These are phyloP conservation scores for Starmerella vitae DNA, from an alignment of 805 yeast species.

Conservation along the genomic window DNA sequence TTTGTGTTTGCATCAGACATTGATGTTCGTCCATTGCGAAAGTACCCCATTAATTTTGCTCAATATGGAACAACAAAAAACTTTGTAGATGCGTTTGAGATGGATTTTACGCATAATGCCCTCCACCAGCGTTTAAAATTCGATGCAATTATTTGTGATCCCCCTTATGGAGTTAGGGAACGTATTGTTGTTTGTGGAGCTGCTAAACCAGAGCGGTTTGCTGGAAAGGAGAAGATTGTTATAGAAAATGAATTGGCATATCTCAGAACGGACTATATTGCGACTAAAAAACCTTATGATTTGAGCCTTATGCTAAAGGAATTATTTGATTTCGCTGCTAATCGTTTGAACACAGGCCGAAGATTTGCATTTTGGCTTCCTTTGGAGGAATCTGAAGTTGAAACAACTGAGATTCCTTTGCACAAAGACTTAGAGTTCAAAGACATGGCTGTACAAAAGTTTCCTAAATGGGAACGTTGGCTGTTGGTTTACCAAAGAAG, in stretches of 20 bases:
- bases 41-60: constrained; percentile 57
- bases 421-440: constrained; percentile 60
- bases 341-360: constrained; percentile 58
- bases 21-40: constrained; percentile 66
- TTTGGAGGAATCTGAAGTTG: constrained; percentile 70
- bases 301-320: constrained; percentile 67
- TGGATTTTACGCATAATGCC: constrained; percentile 92
- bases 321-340: constrained; percentile 56
- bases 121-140: constrained; percentile 47
- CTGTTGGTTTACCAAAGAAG: constrained; percentile 66
- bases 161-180: constrained; percentile 95
- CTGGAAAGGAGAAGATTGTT: constrained; percentile 54
- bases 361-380: constrained; percentile 97
- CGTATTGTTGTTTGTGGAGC: constrained; percentile 90
- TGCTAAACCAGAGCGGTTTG: constrained; percentile 46
- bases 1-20: constrained; percentile 77
- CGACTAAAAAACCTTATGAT: constrained; percentile 83
- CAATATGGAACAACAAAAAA: constrained; percentile 49
- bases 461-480: constrained; percentile 87
- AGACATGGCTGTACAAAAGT: constrained; percentile 70
- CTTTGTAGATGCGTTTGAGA: constrained; percentile 64
- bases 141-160: constrained; percentile 85
- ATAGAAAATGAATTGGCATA: constrained; percentile 71
- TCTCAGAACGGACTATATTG: constrained; percentile 68
- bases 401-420: constrained; percentile 42